phyloP scores from a whole-genome alignment of 2,329 filamentous ascomycete species.

The Fusarium phyllophilum region DNA sequence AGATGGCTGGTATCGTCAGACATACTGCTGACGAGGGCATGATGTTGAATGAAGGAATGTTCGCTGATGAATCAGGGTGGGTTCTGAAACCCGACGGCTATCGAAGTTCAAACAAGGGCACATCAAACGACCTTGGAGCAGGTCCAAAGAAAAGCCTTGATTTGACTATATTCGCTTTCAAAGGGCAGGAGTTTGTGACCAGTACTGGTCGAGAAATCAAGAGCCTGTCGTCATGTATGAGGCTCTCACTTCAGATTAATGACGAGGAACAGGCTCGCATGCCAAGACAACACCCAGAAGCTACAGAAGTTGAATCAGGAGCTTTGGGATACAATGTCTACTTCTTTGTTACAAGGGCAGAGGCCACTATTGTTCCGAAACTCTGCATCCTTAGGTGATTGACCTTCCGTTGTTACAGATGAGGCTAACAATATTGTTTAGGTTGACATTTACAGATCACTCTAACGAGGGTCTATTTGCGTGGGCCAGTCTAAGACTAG shows the following conservation, averaged over 20 bases:
- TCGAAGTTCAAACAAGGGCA: fast-evolving
- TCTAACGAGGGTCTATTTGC: fast-evolving
- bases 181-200: fast-evolving
- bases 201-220: fast-evolving
- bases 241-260: fast-evolving
- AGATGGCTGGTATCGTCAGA: fast-evolving
- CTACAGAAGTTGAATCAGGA: not conserved
- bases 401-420: fast-evolving
- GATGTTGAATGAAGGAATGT: not conserved
- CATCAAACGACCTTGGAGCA: fast-evolving
- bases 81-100: not conserved
- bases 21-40: fast-evolving
- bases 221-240: not conserved
- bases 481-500: not conserved
- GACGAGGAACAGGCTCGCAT: not conserved
- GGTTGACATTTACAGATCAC: not conserved
- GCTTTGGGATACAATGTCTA: fast-evolving
- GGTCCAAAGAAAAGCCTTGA: fast-evolving
- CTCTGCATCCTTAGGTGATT: not conserved
- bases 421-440: fast-evolving
- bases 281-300: not conserved
- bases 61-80: not conserved
- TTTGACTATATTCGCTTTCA: not conserved
- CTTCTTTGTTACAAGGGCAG: not conserved
- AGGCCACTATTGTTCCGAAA: not conserved